Base-by-base conservation (phyloP, 192 early-diverging fungal genomes). In the Coemansia sp. region DNA sequence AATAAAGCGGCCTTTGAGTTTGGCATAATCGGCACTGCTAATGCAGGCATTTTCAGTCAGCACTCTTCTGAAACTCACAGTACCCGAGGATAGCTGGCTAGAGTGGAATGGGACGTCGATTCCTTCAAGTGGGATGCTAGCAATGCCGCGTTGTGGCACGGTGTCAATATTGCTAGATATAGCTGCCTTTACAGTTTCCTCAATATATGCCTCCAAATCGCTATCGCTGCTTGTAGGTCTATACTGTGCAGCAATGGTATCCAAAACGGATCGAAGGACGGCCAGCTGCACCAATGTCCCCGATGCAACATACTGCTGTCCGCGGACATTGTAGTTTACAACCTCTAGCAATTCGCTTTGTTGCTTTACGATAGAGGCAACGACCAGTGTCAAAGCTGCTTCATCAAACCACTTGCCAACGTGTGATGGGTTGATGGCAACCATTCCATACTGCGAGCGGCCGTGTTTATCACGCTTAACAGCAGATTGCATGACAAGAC, bases 91-190 rank as follows among this genome's bases (percentile, higher is more conserved):
- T 56, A 97, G 74, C 82, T 88, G 87, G 47, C 78, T 81, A 0
- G 93, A 95, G 36, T 72, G 68, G 89, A 97, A 97, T 36, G 94
- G 94, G 27, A 97, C 88, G 53, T 97, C 94, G 38, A 97, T 93
- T 42, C 94, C 92, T 5, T 80, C 64, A 5, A 97, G 69, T 24
- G 91, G 94, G 46, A 93, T 89, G 9, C 91, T 94, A 19, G 94
- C 92, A 33, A 78, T 64, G 26, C 94, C 94, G 46, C 88, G 87
- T 44, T 87, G 80, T 26, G 83, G 84, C 22, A 58, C 51, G 20
- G 88, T 81, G 19, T 78, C 80, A 9, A 71, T 70, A 14, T 85
- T 75, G 56, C 69, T 75, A 30, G 74, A 80, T 19, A 86, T 58
- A 13, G 74, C 81, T 51, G 79, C 80, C 49, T 78, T 79, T 55